Evolutionary conservation across 2,329 filamentous ascomycete genomes (phyloP).

Genomic region (Alternaria solani): DNA sequence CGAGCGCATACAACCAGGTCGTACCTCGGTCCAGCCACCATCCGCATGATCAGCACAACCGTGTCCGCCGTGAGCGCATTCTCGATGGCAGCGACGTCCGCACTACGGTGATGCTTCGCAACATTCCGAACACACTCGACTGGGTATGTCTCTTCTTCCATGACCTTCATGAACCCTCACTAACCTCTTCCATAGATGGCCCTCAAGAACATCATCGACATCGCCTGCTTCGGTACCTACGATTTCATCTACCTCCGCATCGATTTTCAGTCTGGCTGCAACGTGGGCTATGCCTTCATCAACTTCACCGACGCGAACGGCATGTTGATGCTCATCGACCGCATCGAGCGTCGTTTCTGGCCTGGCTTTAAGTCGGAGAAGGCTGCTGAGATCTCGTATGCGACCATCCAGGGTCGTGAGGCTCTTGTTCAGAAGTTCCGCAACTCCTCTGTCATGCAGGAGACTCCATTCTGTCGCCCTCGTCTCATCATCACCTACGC

Average conservation of each 20-base stretch:
- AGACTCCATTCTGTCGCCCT: constrained; percentile 80
- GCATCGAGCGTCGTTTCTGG: constrained; percentile 59
- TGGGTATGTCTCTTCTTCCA: constrained; percentile 46
- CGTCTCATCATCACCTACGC: constrained; percentile 66
- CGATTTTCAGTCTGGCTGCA: constrained; percentile 60
- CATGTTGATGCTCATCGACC: constrained; percentile 42
- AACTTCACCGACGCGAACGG: constrained; percentile 78
- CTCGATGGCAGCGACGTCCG: constrained; percentile 57
- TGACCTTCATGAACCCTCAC: constrained; percentile 3
- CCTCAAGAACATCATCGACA: constrained; percentile 80
- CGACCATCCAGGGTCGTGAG: constrained; percentile 94
- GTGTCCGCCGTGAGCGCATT: constrained; percentile 51
- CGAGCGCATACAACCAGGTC: background rate
- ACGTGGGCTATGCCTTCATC: constrained; percentile 96
- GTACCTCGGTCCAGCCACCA: constrained; percentile 18
- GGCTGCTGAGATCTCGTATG: constrained; percentile 89
- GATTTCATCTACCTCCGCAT: constrained; percentile 97
- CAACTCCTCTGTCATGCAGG: constrained; percentile 95
- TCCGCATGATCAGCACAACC: constrained; percentile 48
- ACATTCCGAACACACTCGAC: constrained; percentile 92
- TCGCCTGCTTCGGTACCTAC: constrained; percentile 80
- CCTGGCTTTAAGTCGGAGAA: constrained; percentile 85
- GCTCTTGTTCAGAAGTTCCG: constrained; percentile 94
- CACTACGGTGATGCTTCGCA: constrained; percentile 83
- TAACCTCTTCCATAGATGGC: constrained; percentile 34